phyloP scores from a whole-genome alignment of 441 rosid genomes.

The Manihot esculenta region DNA sequence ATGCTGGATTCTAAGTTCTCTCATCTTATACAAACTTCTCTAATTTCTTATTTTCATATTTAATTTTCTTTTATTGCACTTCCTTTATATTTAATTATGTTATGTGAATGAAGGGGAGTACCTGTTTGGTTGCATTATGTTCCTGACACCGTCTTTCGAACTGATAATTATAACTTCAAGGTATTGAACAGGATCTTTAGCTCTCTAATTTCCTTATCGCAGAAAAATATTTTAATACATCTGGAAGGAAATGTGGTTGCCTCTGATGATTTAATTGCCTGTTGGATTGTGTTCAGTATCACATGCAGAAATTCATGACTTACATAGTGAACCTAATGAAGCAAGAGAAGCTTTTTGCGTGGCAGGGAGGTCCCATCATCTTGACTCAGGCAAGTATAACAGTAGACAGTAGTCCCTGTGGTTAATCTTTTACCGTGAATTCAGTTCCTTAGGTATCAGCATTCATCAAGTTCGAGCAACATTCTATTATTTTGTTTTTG shows the following conservation, averaged over 20 bases:
- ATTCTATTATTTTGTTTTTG: conserved; percentile 1
- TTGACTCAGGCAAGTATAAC: conserved; percentile 80
- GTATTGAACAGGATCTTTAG: conserved; percentile 30
- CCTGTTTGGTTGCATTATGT: conserved; percentile 96
- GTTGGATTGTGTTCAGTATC: conserved; percentile 44
- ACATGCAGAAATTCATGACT: conserved; percentile 83
- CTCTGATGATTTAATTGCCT: too few species aligned
- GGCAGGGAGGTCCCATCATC: conserved; percentile 97
- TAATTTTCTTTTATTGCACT: not conserved
- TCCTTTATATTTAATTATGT: conserved; percentile 10
- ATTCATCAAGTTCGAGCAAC: not conserved
- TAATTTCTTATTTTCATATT: not conserved
- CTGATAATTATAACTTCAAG: conserved; percentile 85
- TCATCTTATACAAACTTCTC: not conserved
- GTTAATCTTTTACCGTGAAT: not conserved
- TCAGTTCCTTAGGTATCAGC: not conserved
- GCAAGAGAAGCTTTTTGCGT: conserved; percentile 89
- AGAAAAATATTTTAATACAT: not conserved
- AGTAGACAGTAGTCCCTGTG: not conserved
- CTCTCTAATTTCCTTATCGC: not conserved
- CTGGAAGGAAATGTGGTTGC: not conserved
- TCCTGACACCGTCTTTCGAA: conserved; percentile 81
- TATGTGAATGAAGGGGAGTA: conserved; percentile 55
- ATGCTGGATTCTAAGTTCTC: conserved; percentile 9
- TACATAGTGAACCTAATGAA: conserved; percentile 77